A percentile compares a stretch with the other conserved stretches of the same genome.
phyloP scores from a whole-genome alignment of 2,329 filamentous ascomycete species.

The Beauveria sp. region DNA sequence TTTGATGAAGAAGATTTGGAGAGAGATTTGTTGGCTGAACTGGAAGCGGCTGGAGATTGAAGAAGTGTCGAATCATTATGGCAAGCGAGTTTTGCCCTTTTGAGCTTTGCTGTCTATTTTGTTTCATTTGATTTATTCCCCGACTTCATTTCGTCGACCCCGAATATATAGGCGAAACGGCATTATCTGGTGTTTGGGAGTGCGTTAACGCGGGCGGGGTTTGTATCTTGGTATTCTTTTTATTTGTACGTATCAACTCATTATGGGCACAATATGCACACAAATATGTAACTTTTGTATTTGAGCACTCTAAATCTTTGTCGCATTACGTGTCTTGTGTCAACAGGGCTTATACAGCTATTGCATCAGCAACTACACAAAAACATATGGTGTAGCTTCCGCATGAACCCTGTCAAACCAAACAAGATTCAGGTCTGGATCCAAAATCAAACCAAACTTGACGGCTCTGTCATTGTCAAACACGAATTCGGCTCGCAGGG shows the following conservation, averaged over 20 bases:
- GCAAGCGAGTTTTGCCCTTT: neutral
- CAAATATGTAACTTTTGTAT: neutral
- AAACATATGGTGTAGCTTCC: neutral
- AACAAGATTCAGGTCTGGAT: neutral
- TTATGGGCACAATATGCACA: neutral
- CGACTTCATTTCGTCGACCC: neutral
- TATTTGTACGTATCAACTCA: slow-evolving; percentile 1
- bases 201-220: neutral
- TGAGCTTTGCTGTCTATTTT: neutral
- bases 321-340: neutral
- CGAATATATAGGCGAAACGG: slow-evolving; percentile 3
- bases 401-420: slow-evolving; percentile 5
- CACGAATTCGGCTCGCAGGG: neutral
- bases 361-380: neutral
- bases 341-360: neutral
- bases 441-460: slow-evolving; percentile 1
- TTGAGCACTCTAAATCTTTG: neutral
- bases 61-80: neutral
- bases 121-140: neutral
- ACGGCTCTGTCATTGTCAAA: neutral
- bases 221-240: neutral
- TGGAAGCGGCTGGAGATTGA: slow-evolving; percentile 35
- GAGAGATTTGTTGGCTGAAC: slow-evolving; percentile 54
- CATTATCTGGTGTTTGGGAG: slow-evolving; percentile 11
- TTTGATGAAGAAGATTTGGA: slow-evolving; percentile 52